Conservation (phyloP, 805 yeast species). For the Kluyveromyces aestuarii region DNA sequence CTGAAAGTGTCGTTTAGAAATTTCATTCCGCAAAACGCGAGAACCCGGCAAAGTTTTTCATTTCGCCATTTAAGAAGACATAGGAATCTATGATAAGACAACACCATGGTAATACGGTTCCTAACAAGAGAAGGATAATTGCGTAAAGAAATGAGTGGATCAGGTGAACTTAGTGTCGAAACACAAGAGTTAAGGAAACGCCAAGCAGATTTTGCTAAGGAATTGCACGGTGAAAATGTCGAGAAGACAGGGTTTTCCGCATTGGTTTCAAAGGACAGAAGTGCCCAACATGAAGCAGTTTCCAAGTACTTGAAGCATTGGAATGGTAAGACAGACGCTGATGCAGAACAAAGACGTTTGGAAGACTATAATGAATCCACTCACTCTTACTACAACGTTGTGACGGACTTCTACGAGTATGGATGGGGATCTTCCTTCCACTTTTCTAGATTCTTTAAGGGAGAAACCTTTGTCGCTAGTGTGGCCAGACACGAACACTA, state of each 20-base stretch:
- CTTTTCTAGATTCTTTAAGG: constrained; percentile 86
- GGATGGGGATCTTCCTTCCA: constrained; percentile 99
- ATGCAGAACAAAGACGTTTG: constrained; percentile 64
- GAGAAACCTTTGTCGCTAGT: constrained; percentile 91
- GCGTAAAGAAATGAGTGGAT: not conserved
- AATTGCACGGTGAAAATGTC: constrained; percentile 72
- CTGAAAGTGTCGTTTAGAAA: not conserved
- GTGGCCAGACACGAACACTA: constrained; percentile 96
- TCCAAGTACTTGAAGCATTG: constrained; percentile 93
- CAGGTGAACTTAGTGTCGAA: not conserved
- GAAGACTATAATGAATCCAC: constrained; percentile 85
- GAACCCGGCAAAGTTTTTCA: not conserved
- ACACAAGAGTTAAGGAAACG: constrained; percentile 26
- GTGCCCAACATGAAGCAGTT: constrained; percentile 74
- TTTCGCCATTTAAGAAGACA: not conserved
- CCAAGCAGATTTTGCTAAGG: constrained; percentile 61
- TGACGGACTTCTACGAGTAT: constrained; percentile 96
- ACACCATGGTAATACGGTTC: no score
- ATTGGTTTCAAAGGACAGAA: constrained; percentile 63
- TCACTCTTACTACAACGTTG: constrained; percentile 92
- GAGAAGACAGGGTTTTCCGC: constrained; percentile 67
- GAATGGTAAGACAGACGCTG: constrained; percentile 79
- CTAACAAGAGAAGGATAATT: no score
- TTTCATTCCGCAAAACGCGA: not conserved
- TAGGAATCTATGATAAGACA: no score